Percentiles rank a stretch among this genome's conserved stretches.
These are phyloP conservation scores for Colletotrichum sp. DNA, from an alignment of 2,329 filamentous ascomycete species.

Conservation along the genomic window DNA sequence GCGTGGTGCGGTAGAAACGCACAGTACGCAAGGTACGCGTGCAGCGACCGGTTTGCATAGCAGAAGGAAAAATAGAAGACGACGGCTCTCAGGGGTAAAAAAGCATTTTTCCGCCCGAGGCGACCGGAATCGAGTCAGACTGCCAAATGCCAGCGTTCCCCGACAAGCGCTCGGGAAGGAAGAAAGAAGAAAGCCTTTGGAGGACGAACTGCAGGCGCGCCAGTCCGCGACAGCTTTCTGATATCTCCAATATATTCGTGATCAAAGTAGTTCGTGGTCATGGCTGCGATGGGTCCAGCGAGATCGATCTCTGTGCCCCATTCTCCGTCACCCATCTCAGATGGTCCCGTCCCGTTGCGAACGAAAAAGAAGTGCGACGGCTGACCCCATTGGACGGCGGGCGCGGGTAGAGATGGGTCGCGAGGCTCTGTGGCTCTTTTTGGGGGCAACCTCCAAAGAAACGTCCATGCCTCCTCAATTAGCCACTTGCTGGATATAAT, in stretches of 20 bases:
- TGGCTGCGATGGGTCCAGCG: constrained; percentile 14
- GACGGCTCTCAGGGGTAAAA: neutral
- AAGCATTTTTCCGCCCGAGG: constrained; percentile 2
- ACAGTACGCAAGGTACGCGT: neutral
- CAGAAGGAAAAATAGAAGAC: neutral
- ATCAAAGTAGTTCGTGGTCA: constrained; percentile 1
- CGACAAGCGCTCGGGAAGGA: neutral
- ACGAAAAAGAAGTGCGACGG: neutral
- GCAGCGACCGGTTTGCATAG: neutral
- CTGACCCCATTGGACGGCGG: constrained; percentile 12
- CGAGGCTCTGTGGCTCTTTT: constrained; percentile 15
- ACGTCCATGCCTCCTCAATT: neutral
- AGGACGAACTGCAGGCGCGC: neutral
- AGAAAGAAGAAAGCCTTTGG: neutral
- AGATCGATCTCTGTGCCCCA: constrained; percentile 22
- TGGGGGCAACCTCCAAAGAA: constrained; percentile 1
- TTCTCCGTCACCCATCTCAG: constrained; percentile 17
- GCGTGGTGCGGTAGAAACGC: neutral
- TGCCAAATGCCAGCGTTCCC: neutral
- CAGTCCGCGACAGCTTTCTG: neutral
- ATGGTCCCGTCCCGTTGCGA: constrained; percentile 16
- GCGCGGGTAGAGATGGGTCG: constrained; percentile 20
- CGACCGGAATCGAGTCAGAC: constrained; percentile 1
- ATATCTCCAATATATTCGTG: neutral
- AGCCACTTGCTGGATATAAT: neutral